A percentile compares a stretch with the other conserved stretches of the same genome.
Conservation (phyloP, 495 filamentous ascomycete species). For the Elasticomyces elasticus region DNA sequence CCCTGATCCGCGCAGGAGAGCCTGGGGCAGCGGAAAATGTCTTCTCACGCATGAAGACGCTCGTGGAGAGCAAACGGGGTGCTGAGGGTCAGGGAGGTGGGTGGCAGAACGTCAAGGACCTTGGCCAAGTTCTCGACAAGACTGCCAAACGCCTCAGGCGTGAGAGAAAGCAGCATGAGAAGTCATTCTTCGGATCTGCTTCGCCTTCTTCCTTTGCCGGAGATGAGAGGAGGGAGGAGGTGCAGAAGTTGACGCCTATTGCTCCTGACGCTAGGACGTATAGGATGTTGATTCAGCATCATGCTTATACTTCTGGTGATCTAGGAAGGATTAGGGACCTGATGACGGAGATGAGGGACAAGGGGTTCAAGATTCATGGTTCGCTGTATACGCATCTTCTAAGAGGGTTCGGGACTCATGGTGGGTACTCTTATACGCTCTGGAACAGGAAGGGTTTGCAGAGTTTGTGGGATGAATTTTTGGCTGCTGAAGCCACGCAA, state of each 20-base stretch:
- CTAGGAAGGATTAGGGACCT: conserved; percentile 45
- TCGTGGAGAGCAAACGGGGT: conserved; percentile 28
- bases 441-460: conserved; percentile 56
- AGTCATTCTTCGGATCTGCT: conserved; percentile 16
- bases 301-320: conserved; percentile 45
- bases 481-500: background rate
- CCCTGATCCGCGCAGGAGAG: conserved; percentile 65
- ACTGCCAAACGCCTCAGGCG: conserved; percentile 44
- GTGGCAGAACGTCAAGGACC: conserved; percentile 23
- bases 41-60: conserved; percentile 68
- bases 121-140: conserved; percentile 35
- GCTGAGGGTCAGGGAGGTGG: conserved; percentile 22
- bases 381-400: conserved; percentile 45
- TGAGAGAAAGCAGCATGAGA: conserved; percentile 43
- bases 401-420: conserved; percentile 64
- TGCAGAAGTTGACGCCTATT: conserved; percentile 47
- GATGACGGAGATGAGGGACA: conserved; percentile 48
- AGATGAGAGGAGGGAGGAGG: conserved; percentile 28
- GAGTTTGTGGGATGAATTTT: conserved; percentile 32
- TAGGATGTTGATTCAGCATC: conserved; percentile 47
- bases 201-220: too few species aligned
- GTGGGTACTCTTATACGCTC: conserved; percentile 46
- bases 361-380: conserved; percentile 7
- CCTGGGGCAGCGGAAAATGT: conserved; percentile 60
- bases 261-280: conserved; percentile 57